A percentile compares a stretch with the other conserved stretches of the same genome.
These are phyloP conservation scores for Globisporangium abappressorium DNA, from an alignment of 352 stramenopile species.

Conservation along the genomic window DNA sequence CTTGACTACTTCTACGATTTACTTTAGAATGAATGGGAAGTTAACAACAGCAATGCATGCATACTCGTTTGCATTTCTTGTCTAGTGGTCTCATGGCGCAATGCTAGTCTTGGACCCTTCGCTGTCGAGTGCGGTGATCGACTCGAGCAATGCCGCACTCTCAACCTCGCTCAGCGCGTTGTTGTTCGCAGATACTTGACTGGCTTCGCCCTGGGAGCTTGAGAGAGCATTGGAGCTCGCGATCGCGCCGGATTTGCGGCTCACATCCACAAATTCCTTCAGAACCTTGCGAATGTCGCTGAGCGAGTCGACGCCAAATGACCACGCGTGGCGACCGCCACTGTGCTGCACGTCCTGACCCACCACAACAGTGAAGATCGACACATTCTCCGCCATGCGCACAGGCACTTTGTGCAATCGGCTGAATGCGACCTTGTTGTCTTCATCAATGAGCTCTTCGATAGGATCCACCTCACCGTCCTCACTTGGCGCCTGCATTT, in stretches of 20 bases:
- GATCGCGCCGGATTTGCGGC: conserved; percentile 29
- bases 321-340: conserved; percentile 44
- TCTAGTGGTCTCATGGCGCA: conserved; percentile 3
- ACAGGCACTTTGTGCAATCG: conserved; percentile 74
- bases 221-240: not conserved
- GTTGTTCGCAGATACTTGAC: not conserved
- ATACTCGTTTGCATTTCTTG: not conserved
- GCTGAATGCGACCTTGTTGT: conserved; percentile 80
- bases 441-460: conserved; percentile 45
- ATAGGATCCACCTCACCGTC: conserved; percentile 44
- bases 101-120: not conserved
- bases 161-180: conserved; percentile 11
- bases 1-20: conserved; percentile 79
- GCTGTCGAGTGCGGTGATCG: not conserved
- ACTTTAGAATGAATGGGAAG: conserved; percentile 12
- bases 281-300: conserved; percentile 65
- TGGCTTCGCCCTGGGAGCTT: not conserved
- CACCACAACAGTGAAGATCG: conserved; percentile 69
- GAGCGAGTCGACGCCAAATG: conserved; percentile 68
- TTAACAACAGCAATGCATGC: not conserved
- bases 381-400: conserved; percentile 57
- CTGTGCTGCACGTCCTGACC: conserved; percentile 67
- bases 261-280: conserved; percentile 68
- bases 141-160: conserved; percentile 5
- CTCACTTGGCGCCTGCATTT: conserved; percentile 29